phyloP scores from a whole-genome alignment of 257 asterid genomes.

The Petunia axillaris region DNA sequence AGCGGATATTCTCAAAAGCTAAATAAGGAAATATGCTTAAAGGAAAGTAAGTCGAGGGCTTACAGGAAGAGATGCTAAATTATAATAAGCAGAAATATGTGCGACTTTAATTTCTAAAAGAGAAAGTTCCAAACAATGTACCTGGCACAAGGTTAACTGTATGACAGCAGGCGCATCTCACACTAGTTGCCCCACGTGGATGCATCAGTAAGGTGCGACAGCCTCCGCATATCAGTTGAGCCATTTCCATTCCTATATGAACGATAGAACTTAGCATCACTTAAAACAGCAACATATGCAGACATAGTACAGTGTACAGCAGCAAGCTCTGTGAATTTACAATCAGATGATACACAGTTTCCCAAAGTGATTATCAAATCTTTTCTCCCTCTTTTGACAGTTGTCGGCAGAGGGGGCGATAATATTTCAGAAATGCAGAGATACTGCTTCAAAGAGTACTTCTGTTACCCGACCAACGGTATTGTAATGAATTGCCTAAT shows the following conservation, averaged over 20 bases:
- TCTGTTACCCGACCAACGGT: not conserved
- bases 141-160: slow-evolving; percentile 92
- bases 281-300: not conserved
- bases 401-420: not conserved
- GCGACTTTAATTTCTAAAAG: not conserved
- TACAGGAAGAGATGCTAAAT: not conserved
- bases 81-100: not conserved
- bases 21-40: not conserved
- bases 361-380: not conserved
- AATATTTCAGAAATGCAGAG: not conserved
- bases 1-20: not conserved
- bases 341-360: not conserved
- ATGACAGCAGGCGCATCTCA: slow-evolving; percentile 94
- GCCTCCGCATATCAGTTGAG: slow-evolving; percentile 90
- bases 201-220: slow-evolving; percentile 89
- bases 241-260: slow-evolving; percentile 81
- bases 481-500: not conserved
- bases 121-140: slow-evolving; percentile 33
- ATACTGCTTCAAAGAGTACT: not conserved
- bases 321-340: not conserved
- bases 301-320: not conserved
- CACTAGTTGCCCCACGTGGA: slow-evolving; percentile 86
- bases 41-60: not conserved
- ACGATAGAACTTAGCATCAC: slow-evolving; percentile 19
- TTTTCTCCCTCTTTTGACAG: too few species aligned